Evolutionary conservation across 1,139 yeast species (phyloP).

Genomic region (Pneumocystis canis): DNA sequence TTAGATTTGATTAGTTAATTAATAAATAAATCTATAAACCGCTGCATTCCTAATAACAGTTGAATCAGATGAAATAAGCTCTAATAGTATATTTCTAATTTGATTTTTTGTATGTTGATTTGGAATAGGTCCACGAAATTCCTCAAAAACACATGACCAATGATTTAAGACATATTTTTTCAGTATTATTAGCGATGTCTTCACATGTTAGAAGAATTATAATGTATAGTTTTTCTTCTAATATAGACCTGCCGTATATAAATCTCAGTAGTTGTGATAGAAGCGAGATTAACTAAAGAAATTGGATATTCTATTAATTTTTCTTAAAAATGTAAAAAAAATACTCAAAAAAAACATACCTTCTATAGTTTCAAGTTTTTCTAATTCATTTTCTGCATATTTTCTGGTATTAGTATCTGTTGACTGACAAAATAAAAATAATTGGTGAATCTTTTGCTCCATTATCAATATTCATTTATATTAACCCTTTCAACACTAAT

Average conservation of each 20-base stretch:
- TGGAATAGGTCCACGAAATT: constrained; percentile 9
- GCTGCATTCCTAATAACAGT: constrained; percentile 2
- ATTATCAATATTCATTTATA: neutral
- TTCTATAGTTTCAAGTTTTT: neutral
- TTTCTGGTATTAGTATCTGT: neutral
- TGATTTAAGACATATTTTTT: constrained; percentile 10
- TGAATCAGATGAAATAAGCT: neutral
- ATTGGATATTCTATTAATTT: constrained; percentile 4
- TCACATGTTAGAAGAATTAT: neutral
- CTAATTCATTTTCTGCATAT: neutral
- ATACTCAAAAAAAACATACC: neutral
- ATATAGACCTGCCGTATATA: constrained; percentile 7
- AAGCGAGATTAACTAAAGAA: constrained; percentile 2
- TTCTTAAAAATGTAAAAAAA: neutral
- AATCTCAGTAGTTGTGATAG: neutral
- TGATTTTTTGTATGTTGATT: constrained; percentile 7
- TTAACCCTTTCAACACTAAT: too few species aligned
- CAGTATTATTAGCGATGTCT: constrained; percentile 9
- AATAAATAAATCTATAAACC: neutral
- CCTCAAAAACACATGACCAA: constrained; percentile 12
- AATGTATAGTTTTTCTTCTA: neutral
- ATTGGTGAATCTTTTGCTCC: neutral
- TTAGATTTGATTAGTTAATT: neutral
- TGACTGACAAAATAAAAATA: neutral
- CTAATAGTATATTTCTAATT: constrained; percentile 6